A percentile compares a stretch with the other conserved stretches of the same genome.
Evolutionary conservation across 805 yeast genomes (phyloP).

Genomic region (Lipomyces spencermartinsiae): DNA sequence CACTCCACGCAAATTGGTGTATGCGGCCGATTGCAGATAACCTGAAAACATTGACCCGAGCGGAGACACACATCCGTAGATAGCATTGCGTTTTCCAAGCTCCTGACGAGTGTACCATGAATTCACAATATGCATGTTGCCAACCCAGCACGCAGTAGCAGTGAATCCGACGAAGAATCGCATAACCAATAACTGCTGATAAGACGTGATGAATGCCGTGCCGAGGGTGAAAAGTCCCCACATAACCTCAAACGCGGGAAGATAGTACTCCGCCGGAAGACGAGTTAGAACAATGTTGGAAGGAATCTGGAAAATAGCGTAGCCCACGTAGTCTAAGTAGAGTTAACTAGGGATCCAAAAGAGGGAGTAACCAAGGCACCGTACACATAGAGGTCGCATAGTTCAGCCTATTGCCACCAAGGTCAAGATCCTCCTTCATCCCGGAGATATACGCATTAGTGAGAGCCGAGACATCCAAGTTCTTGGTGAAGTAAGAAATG

Average conservation of each 20-base stretch:
- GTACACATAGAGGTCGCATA: conserved; percentile 53
- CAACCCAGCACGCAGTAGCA: conserved; percentile 54
- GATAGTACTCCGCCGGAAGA: conserved; percentile 54
- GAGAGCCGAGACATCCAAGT: too few relatives aligned
- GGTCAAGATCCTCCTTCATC: conserved; percentile 58
- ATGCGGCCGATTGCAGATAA: conserved; percentile 63
- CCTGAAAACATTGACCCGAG: conserved; percentile 68
- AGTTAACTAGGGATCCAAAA: too few relatives aligned
- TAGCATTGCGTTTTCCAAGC: conserved; percentile 66
- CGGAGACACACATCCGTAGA: conserved; percentile 65
- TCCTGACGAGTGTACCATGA: conserved; percentile 64
- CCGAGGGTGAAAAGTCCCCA: conserved; percentile 47
- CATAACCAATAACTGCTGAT: conserved; percentile 45
- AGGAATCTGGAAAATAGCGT: conserved; percentile 50
- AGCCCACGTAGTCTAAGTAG: conserved; percentile 41
- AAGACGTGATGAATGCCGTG: conserved; percentile 43
- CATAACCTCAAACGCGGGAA: conserved; percentile 48
- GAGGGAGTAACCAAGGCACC: neutral
- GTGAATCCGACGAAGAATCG: conserved; percentile 52
- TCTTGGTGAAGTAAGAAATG: too few relatives aligned
- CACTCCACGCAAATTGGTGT: conserved; percentile 54
- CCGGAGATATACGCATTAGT: conserved; percentile 76
- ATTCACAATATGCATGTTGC: conserved; percentile 49
- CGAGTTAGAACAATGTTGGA: conserved; percentile 47
- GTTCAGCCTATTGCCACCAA: conserved; percentile 69